Evolutionary conservation across 164 flowering plant species (phyloP).

Genomic region (Buxus sempervirens): DNA sequence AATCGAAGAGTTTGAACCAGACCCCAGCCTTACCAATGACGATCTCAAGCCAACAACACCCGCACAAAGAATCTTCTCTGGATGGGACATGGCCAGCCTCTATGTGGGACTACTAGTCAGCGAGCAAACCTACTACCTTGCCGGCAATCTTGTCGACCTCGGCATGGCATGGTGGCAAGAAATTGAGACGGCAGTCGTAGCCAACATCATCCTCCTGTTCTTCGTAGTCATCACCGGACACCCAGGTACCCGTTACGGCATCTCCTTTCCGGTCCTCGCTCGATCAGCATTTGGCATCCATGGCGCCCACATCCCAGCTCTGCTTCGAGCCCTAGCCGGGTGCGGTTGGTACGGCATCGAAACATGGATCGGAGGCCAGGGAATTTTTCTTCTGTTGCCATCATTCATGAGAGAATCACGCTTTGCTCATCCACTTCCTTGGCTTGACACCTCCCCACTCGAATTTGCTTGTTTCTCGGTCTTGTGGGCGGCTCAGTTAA

Average conservation of each 20-base stretch:
- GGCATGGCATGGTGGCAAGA: slow-evolving; percentile 99
- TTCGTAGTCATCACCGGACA: slow-evolving; percentile 72
- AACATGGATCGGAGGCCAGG: slow-evolving; percentile 91
- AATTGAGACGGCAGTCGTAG: slow-evolving; percentile 68
- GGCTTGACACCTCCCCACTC: slow-evolving; percentile 86
- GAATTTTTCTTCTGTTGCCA: slow-evolving; percentile 74
- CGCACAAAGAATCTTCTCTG: slow-evolving; percentile 46
- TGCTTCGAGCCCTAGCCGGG: slow-evolving; percentile 74
- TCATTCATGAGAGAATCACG: slow-evolving; percentile 32
- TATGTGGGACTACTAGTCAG: slow-evolving; percentile 91
- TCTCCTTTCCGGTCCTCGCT: slow-evolving; percentile 81
- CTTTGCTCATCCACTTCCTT: slow-evolving; percentile 32
- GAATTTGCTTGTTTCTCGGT: slow-evolving; percentile 72
- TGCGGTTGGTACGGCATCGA: slow-evolving; percentile 98
- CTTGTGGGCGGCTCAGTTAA: slow-evolving; percentile 73
- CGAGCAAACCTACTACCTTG: slow-evolving; percentile 80
- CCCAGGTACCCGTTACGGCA: slow-evolving; percentile 79
- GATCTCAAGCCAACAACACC: slow-evolving; percentile 63
- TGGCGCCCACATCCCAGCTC: slow-evolving; percentile 80
- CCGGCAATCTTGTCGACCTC: slow-evolving; percentile 88
- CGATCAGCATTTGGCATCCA: slow-evolving; percentile 76
- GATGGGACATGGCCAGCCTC: slow-evolving; percentile 78
- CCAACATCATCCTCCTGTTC: slow-evolving; percentile 59
- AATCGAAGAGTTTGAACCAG: slow-evolving; percentile 27
- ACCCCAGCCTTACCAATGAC: slow-evolving; percentile 55